A percentile compares a stretch with the other conserved stretches of the same genome.
Evolutionary conservation across 306 rosid species (phyloP).

Genomic region (Rubus idaeus): DNA sequence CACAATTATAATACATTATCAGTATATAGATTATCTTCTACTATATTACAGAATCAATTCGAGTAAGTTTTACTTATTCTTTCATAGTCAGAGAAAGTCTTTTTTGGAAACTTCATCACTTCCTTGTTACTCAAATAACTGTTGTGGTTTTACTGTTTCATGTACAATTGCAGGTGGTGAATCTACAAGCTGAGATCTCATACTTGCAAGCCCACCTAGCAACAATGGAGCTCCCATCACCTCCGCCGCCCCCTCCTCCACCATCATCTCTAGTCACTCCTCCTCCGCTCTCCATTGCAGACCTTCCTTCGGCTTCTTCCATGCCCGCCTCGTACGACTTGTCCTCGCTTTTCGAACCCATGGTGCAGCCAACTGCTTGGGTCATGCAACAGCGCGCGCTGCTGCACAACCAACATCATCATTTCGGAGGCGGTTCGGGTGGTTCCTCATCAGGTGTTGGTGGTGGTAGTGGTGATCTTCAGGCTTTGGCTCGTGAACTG

Average conservation of each 20-base stretch:
- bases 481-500: conserved; percentile 70
- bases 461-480: conserved; percentile 59
- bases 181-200: conserved; percentile 83
- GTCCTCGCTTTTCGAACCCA: conserved; percentile 82
- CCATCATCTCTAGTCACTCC: conserved; percentile 36
- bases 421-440: conserved; percentile 32
- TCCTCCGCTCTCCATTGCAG: conserved; percentile 42
- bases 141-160: not conserved
- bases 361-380: conserved; percentile 57
- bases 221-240: conserved; percentile 67
- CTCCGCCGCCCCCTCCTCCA: conserved; percentile 43
- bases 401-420: conserved; percentile 41
- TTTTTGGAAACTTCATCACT: not conserved
- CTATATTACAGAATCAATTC: not conserved
- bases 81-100: not conserved
- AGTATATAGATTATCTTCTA: not conserved
- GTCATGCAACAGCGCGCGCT: conserved; percentile 53
- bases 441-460: conserved; percentile 28
- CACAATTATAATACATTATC: not conserved
- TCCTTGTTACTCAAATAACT: not conserved
- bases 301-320: conserved; percentile 50
- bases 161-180: conserved; percentile 53
- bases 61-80: not conserved
- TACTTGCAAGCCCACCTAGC: conserved; percentile 81
- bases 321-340: conserved; percentile 58